Conservation (phyloP, 768 basidiomycete species). For the Suillus lakei region DNA sequence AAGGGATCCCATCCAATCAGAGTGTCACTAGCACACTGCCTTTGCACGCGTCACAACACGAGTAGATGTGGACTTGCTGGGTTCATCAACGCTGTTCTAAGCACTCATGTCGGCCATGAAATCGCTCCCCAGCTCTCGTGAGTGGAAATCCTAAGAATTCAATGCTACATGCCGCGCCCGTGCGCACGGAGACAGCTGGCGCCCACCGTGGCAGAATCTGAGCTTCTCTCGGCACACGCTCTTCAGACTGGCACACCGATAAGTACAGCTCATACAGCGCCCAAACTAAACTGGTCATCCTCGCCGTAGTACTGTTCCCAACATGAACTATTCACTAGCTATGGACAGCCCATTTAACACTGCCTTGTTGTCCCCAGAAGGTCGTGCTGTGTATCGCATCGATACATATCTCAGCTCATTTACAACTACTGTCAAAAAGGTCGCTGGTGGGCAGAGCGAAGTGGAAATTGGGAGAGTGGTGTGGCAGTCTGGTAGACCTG, state of each 20-base stretch:
- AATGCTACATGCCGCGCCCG: slow-evolving; percentile 10
- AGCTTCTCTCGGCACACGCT: slow-evolving; percentile 35
- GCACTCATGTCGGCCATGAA: background rate
- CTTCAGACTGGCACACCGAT: slow-evolving; percentile 17
- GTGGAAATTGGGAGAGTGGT: slow-evolving; percentile 32
- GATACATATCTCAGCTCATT: slow-evolving; percentile 26
- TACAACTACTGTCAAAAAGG: slow-evolving; percentile 27
- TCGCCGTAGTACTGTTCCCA: background rate
- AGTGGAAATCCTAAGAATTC: background rate
- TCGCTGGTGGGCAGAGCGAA: slow-evolving; percentile 27
- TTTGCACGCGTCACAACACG: slow-evolving; percentile 17
- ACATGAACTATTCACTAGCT: slow-evolving; percentile 37
- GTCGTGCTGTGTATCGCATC: slow-evolving; percentile 33
- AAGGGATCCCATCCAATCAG: slow-evolving; percentile 27
- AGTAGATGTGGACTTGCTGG: slow-evolving; percentile 21
- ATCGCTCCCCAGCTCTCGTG: background rate
- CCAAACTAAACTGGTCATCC: background rate
- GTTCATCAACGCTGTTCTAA: slow-evolving; percentile 9
- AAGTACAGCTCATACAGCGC: slow-evolving; percentile 19
- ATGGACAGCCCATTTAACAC: slow-evolving; percentile 39
- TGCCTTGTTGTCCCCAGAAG: slow-evolving; percentile 34
- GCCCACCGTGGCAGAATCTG: slow-evolving; percentile 40
- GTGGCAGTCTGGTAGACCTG: slow-evolving; percentile 36
- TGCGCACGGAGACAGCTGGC: slow-evolving; percentile 15
- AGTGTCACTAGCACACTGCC: slow-evolving; percentile 31